These are phyloP conservation scores for Fusarium domesticum DNA, from an alignment of 2,329 filamentous ascomycete species.

Conservation along the genomic window DNA sequence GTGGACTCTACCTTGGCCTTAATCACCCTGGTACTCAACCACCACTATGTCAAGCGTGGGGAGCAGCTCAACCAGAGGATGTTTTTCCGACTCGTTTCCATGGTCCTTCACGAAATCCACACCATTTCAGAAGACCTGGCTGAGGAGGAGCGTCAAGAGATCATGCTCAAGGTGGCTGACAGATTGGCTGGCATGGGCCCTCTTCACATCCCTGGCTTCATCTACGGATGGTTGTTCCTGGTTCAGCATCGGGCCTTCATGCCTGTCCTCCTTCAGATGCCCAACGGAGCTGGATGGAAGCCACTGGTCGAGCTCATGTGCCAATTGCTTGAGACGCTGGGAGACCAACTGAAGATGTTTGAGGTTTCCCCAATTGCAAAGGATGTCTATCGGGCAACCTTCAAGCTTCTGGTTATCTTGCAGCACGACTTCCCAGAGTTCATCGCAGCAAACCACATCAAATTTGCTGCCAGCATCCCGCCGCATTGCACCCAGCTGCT, in stretches of 20 bases:
- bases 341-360: conserved; percentile 73
- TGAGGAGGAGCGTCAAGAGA: conserved; percentile 61
- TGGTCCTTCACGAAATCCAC: conserved; percentile 74
- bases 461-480: conserved; percentile 77
- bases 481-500: conserved; percentile 82
- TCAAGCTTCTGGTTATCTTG: conserved; percentile 79
- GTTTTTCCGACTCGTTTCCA: conserved; percentile 86
- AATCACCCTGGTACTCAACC: conserved; percentile 76
- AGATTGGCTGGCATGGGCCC: conserved; percentile 74
- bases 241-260: conserved; percentile 83
- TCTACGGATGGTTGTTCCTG: conserved; percentile 80
- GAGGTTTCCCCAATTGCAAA: conserved; percentile 68
- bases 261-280: conserved; percentile 68
- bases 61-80: conserved; percentile 84
- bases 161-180: conserved; percentile 69
- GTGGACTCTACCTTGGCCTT: conserved; percentile 76
- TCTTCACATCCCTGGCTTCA: conserved; percentile 73
- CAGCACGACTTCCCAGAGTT: conserved; percentile 97
- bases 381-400: conserved; percentile 78
- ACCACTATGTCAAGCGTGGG: conserved; percentile 76
- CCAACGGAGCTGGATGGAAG: conserved; percentile 70
- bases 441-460: conserved; percentile 79
- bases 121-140: conserved; percentile 55
- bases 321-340: conserved; percentile 69
- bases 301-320: conserved; percentile 71